Base-by-base conservation (phyloP, 768 basidiomycete genomes). In the Krasilnikovozyma curviuscula region DNA sequence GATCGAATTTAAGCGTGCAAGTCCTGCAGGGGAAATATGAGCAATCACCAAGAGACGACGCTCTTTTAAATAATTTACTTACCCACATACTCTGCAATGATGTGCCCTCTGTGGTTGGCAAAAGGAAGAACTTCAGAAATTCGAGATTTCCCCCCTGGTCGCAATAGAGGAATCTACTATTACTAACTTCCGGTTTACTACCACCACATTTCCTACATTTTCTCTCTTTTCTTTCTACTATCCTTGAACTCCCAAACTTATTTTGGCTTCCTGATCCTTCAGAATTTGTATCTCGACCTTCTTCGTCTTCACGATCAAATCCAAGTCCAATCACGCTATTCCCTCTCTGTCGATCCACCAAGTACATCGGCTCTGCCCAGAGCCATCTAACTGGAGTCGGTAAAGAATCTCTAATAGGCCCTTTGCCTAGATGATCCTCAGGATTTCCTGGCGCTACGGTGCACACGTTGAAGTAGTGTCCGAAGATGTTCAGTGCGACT, bases 61-160 rank as follows among this genome's bases (percentile, higher is more conserved):
- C n/a, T n/a, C n/a, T n/a, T n/a, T n/a, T n/a, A n/a, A n/a, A n/a
- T n/a, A n/a, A n/a, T n/a, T n/a, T n/a, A n/a, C n/a, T n/a, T n/a
- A n/a, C n/a, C n/a, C n/a, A n/a, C n/a, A 93, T 60, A 93, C 79
- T 23, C 78, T 73, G 66, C 88, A 93, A 64, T 91, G 88, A 61
- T 95, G 88, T 8, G 88, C 73, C 66, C 88, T 76, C 86, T 91
- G 63, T 43, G 33, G 31, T 23, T 27, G 27, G 48, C 54, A 43
- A 48, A 47, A 40, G 50, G 30, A 48, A 49, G 18, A 18, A 13
- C 25, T 29, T 6, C 7, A 8, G 7, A 38, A 16, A 23, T 38
- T 18, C 37, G 37, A 8, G 41, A 23, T 7, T 3, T 18, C n/a
- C n/a, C n/a, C n/a, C n/a, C n/a, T n/a, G n/a, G n/a, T n/a, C n/a